phyloP scores from a whole-genome alignment of 2,329 filamentous ascomycete genomes.

The Atkinsonella texensis region DNA sequence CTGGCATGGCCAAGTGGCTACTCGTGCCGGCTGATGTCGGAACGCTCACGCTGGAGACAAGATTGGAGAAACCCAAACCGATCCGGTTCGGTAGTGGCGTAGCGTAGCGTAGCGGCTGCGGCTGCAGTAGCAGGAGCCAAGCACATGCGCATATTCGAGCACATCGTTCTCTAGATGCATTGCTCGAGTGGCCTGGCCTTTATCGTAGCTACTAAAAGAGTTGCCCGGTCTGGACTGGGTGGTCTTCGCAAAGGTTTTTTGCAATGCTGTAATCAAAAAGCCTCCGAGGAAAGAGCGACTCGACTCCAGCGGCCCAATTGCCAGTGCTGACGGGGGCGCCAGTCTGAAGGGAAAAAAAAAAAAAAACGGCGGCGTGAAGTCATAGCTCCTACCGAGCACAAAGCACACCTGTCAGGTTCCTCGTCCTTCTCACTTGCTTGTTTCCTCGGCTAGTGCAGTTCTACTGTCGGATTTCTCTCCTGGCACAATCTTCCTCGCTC shows the following conservation, averaged over 20 bases:
- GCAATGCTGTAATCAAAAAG: neutral
- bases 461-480: neutral
- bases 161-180: neutral
- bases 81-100: neutral
- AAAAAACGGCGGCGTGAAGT: neutral
- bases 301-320: neutral
- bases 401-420: neutral
- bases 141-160: neutral
- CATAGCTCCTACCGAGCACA: neutral
- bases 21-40: neutral
- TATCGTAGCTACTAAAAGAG: neutral
- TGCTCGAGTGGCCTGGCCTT: neutral
- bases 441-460: neutral
- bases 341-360: neutral
- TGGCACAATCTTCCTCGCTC: neutral
- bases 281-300: neutral
- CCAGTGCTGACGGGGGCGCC: neutral
- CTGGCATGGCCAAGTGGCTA: neutral
- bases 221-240: neutral
- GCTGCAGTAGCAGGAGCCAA: neutral
- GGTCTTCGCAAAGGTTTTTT: neutral
- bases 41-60: neutral
- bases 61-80: neutral
- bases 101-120: neutral
- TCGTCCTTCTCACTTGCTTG: neutral